Base-by-base conservation (phyloP, 1,284 basidiomycete species). In the Ustilago cynodontis region DNA sequence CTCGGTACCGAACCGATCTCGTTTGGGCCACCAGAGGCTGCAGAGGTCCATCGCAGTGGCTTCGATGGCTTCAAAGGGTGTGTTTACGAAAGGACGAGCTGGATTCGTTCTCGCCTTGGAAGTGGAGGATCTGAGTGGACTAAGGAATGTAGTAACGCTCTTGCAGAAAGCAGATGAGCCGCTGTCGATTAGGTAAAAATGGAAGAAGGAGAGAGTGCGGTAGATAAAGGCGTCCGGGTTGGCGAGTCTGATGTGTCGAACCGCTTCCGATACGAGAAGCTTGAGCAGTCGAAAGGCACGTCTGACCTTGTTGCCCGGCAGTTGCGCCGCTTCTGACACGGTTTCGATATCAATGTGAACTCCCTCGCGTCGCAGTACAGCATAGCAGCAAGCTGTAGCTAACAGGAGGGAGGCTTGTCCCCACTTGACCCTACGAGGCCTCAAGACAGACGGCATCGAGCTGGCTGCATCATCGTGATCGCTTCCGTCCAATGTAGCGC, bases 371-470 rank as follows among this genome's bases (percentile, higher is more conserved):
- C 74, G 56, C 18, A 77, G 24, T 14, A 77, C 66, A 26, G 56
- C 69, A 28, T 68, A 77, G 56, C 74, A 77, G 55, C 74, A 77
- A 20, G 74, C 74, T 1, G 69, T 55, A n/a, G 74, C 74, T 2
- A 77, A 54, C 3, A 43, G 28, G 20, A 65, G 39, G 7, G 74
- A 65, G 13, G 43, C 33, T 11, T 39, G 50, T 10, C 74, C 74
- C 74, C 74, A 77, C 8, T 37, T 58, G 41, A 77, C 59, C 13
- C 59, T 47, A 31, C 52, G 67, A n/a, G 54, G 26, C 1, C 35
- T 29, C 11, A 59, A n/a, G 33, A 50, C 43, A 18, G 56, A 14
- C 20, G 55, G 63, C n/a, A 62, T 14, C 3, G 9, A 9, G 13
- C 10, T 13, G 52, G n/a, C 7, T 9, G 52, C 43, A 7, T 22